Percentiles rank a stretch among this genome's conserved stretches.
Conservation (phyloP, 2,329 filamentous ascomycete species). For the Torrubiellomyces zombiae region DNA sequence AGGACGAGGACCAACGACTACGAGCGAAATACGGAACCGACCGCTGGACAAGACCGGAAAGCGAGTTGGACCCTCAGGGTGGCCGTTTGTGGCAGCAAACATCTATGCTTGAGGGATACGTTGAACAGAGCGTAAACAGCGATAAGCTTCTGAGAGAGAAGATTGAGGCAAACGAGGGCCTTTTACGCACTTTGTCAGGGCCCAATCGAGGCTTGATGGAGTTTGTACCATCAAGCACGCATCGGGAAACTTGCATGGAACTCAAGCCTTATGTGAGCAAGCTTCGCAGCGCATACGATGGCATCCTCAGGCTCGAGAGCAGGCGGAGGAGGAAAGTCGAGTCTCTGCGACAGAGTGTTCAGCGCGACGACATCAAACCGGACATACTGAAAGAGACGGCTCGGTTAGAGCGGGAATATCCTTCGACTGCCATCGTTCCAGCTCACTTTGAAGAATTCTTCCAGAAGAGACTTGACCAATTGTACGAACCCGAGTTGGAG, state of each 20-base stretch:
- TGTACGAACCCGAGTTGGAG: conserved; percentile 66
- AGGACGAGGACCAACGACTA: conserved; percentile 64
- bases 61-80: conserved; percentile 48
- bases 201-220: conserved; percentile 70
- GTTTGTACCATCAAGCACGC: conserved; percentile 73
- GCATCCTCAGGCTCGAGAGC: conserved; percentile 69
- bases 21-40: conserved; percentile 72
- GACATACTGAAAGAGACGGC: conserved; percentile 72
- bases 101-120: conserved; percentile 71
- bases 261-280: conserved; percentile 65
- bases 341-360: conserved; percentile 59
- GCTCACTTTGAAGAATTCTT: conserved; percentile 89
- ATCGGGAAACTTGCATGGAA: conserved; percentile 61
- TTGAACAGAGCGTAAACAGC: conserved; percentile 44
- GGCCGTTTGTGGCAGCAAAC: conserved; percentile 58
- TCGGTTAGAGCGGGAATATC: conserved; percentile 70
- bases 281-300: conserved; percentile 67
- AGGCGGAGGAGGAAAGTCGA: conserved; percentile 67
- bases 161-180: conserved; percentile 55
- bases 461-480: conserved; percentile 54
- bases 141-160: conserved; percentile 56
- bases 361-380: conserved; percentile 73
- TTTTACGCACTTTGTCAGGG: conserved; percentile 61
- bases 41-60: conserved; percentile 59
- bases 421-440: conserved; percentile 68